Evolutionary conservation across 2,329 filamentous ascomycete genomes (phyloP).

Genomic region (Trichoderma brevicompactum): DNA sequence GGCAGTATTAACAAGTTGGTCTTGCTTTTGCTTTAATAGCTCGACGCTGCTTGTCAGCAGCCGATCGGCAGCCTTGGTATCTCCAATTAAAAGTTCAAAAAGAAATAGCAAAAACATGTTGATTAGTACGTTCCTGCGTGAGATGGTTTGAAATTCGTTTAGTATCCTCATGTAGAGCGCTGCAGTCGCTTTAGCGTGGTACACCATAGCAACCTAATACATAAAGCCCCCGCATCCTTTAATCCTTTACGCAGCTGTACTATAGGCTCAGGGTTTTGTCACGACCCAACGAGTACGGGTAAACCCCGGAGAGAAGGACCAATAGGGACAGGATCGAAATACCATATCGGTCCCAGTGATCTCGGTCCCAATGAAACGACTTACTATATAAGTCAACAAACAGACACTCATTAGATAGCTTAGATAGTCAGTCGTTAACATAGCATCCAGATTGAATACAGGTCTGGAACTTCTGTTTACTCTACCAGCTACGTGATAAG

Average conservation of each 20-base stretch:
- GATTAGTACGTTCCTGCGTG: background rate
- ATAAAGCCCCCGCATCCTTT: background rate
- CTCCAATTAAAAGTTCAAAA: slow-evolving; percentile 3
- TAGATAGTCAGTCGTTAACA: no score
- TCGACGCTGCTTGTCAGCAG: slow-evolving; percentile 3
- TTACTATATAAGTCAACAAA: no score
- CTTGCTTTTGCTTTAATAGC: background rate
- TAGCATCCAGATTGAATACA: no score
- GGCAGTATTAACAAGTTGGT: background rate
- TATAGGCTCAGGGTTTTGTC: background rate
- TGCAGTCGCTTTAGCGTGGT: slow-evolving; percentile 3
- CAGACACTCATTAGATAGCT: no score
- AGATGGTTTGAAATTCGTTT: no score
- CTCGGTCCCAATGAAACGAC: no score
- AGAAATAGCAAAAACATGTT: slow-evolving; percentile 10
- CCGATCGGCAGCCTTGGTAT: background rate
- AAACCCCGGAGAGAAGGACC: no score
- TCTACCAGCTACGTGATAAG: no score
- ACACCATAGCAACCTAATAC: background rate
- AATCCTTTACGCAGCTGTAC: slow-evolving; percentile 1
- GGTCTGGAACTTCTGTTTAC: no score
- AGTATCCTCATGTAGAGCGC: background rate
- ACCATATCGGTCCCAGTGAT: no score
- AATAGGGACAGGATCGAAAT: no score
- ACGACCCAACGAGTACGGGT: no score